Conservation (phyloP, 192 early-diverging fungal genomes). For the Coemansia sp. region DNA sequence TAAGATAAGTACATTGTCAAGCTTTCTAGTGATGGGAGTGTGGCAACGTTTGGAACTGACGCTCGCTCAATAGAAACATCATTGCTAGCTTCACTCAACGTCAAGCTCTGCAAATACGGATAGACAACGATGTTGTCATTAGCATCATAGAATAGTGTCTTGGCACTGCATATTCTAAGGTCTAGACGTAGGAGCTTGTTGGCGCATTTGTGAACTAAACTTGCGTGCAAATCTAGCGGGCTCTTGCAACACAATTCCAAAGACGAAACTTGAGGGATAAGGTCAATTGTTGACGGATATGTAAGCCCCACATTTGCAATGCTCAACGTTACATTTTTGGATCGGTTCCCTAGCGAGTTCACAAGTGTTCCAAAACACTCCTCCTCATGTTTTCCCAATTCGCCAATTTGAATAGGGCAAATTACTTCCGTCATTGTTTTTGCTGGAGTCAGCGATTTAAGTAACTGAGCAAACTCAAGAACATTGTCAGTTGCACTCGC, state of each 20-base stretch:
- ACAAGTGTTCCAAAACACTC: background rate
- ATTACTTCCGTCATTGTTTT: background rate
- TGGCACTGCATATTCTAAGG: background rate
- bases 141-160: background rate
- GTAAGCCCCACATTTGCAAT: background rate
- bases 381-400: background rate
- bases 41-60: background rate
- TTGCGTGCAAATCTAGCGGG: background rate
- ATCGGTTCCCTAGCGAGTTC: background rate
- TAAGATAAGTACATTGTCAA: background rate
- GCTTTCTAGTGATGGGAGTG: background rate
- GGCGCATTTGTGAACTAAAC: background rate
- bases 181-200: background rate
- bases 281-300: background rate
- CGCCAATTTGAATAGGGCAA: background rate
- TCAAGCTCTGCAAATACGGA: background rate
- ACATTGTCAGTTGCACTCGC: background rate
- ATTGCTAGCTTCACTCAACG: background rate
- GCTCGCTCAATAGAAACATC: background rate
- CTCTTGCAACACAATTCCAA: background rate
- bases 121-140: background rate
- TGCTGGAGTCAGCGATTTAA: background rate
- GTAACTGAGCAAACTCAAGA: background rate
- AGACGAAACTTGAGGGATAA: background rate
- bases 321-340: background rate